phyloP scores from a whole-genome alignment of 2,329 filamentous ascomycete genomes.

The Catunica adiposa region DNA sequence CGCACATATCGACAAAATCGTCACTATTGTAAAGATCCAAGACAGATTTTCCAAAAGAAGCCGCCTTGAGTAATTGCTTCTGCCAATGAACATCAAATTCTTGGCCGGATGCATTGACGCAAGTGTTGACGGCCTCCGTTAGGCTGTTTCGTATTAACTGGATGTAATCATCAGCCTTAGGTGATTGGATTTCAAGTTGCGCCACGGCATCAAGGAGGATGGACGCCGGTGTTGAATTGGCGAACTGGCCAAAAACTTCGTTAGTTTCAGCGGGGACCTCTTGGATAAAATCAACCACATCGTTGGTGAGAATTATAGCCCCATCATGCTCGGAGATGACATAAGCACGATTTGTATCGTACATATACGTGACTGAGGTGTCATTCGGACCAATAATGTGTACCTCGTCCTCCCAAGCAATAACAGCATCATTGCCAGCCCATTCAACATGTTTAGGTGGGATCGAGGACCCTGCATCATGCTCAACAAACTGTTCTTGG shows the following conservation, averaged over 20 bases:
- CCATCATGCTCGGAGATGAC: slow-evolving; percentile 70
- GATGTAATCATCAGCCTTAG: slow-evolving; percentile 94
- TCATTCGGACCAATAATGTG: slow-evolving; percentile 81
- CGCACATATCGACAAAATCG: slow-evolving; percentile 97
- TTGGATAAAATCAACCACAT: slow-evolving; percentile 94
- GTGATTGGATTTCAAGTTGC: slow-evolving; percentile 80
- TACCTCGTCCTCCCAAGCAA: slow-evolving; percentile 96
- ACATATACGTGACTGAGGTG: slow-evolving; percentile 62
- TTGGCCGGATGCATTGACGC: slow-evolving; percentile 81
- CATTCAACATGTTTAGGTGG: slow-evolving; percentile 78
- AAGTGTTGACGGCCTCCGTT: slow-evolving; percentile 84
- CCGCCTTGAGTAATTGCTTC: slow-evolving; percentile 87
- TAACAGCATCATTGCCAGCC: slow-evolving; percentile 89
- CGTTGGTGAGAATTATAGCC: slow-evolving; percentile 77
- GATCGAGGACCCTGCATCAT: slow-evolving; percentile 73
- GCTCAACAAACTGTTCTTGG: slow-evolving; percentile 78
- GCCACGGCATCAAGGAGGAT: slow-evolving; percentile 88
- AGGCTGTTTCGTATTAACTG: slow-evolving; percentile 79
- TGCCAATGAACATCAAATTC: slow-evolving; percentile 88
- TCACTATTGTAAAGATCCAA: slow-evolving; percentile 95
- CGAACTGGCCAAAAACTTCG: slow-evolving; percentile 76
- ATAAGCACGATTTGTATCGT: slow-evolving; percentile 79
- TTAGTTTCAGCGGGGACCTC: slow-evolving; percentile 76
- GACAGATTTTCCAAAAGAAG: slow-evolving; percentile 94
- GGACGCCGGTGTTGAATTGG: slow-evolving; percentile 74